Evolutionary conservation across 2,329 filamentous ascomycete species (phyloP).

Genomic region (Coleophoma eucalyptorum): DNA sequence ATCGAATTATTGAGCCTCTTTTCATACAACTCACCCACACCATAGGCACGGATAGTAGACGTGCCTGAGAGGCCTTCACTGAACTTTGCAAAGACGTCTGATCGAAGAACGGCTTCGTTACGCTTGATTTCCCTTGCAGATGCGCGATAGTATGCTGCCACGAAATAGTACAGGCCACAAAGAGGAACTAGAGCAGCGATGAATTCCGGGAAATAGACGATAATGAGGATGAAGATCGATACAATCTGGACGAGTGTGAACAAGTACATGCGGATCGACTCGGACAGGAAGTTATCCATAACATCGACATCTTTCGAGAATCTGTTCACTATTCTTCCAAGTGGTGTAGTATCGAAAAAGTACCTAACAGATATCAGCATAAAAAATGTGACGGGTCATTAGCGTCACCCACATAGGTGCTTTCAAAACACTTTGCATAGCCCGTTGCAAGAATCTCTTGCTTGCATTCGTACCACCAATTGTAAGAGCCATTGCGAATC

Average conservation of each 20-base stretch:
- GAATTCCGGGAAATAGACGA: constrained; percentile 74
- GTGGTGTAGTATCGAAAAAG: constrained; percentile 69
- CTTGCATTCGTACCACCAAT: constrained; percentile 75
- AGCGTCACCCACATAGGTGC: constrained; percentile 54
- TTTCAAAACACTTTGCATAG: constrained; percentile 69
- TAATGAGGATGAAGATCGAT: constrained; percentile 80
- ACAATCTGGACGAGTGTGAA: constrained; percentile 76
- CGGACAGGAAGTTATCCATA: constrained; percentile 86
- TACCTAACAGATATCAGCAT: constrained; percentile 55
- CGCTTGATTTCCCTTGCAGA: constrained; percentile 94
- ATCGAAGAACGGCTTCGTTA: constrained; percentile 85
- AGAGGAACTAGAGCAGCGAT: constrained; percentile 59
- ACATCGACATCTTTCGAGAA: constrained; percentile 92
- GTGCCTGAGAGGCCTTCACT: constrained; percentile 82
- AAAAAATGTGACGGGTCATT: background rate
- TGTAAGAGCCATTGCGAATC: constrained; percentile 72
- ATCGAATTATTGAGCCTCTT: constrained; percentile 66
- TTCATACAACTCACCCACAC: constrained; percentile 74
- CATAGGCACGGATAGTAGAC: constrained; percentile 85
- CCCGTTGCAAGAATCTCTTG: constrained; percentile 71
- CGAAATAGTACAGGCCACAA: constrained; percentile 55
- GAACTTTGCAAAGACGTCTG: constrained; percentile 85
- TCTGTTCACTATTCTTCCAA: constrained; percentile 74
- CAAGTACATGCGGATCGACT: constrained; percentile 87
- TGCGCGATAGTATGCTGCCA: constrained; percentile 63